Percentiles rank a stretch among this genome's conserved stretches.
These are phyloP conservation scores for Trichophyton verrucosum DNA, from an alignment of 2,329 filamentous ascomycete species.

Conservation along the genomic window DNA sequence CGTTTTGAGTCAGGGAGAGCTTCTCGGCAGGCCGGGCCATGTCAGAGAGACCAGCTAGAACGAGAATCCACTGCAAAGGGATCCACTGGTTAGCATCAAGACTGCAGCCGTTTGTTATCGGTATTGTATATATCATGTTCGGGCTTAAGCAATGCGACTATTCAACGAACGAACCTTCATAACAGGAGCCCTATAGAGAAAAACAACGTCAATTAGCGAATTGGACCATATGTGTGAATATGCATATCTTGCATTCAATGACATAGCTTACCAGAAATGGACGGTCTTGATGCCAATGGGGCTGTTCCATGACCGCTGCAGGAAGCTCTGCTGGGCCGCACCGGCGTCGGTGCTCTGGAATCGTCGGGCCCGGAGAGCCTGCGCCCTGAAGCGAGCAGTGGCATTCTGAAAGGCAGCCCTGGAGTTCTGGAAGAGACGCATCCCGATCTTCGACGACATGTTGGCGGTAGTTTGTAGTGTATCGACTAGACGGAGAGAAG, in stretches of 20 bases:
- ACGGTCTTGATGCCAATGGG: constrained; percentile 81
- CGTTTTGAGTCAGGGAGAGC: constrained; percentile 86
- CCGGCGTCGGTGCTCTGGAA: constrained; percentile 57
- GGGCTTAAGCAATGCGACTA: background rate
- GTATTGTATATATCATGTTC: background rate
- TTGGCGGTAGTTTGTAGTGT: constrained; percentile 13
- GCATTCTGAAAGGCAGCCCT: constrained; percentile 39
- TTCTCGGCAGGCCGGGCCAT: constrained; percentile 82
- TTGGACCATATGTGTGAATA: background rate
- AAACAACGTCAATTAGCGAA: background rate
- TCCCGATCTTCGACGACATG: constrained; percentile 46
- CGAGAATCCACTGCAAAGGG: constrained; percentile 65
- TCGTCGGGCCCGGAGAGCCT: constrained; percentile 43
- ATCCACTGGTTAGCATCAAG: background rate
- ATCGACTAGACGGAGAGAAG: background rate
- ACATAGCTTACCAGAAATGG: constrained; percentile 68
- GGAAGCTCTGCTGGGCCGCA: constrained; percentile 37
- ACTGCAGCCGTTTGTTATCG: background rate
- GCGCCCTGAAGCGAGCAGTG: constrained; percentile 44
- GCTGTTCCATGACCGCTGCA: constrained; percentile 74
- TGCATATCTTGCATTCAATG: background rate
- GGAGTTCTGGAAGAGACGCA: constrained; percentile 45
- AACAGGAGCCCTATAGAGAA: constrained; percentile 60
- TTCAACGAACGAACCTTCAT: constrained; percentile 57
- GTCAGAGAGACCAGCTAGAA: constrained; percentile 84